Evolutionary conservation across 306 rosid genomes (phyloP), one percentile per base, ranked within the genome.

Genomic region (Cucurbita moschata): DNA sequence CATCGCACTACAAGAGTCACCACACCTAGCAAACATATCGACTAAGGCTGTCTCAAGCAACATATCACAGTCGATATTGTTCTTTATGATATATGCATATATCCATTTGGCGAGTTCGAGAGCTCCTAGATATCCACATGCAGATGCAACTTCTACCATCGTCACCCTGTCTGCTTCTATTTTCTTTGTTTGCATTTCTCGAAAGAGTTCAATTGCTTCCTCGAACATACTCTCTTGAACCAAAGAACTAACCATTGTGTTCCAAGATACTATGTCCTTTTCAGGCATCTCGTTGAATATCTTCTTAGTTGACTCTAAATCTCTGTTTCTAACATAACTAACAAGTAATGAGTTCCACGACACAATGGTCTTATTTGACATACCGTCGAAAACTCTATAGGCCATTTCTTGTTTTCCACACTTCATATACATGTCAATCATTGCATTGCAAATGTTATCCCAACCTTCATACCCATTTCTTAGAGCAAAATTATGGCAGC

Each of bases 401-500:
- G 89, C 96, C 43, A 82, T 72, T 72, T 81, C 87, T 65, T 81
- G 88, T 77, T 79, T 72, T 63, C 88, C 90, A 74, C 87, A 88
- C 82, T 82, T 88, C 96, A 89, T 87, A 76, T 88, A 92, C 95
- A 92, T 88, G 77, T 89, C 96, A 56, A 92, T 83, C 77, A 87
- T 71, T 65, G 90, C 89, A 18, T 92, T 92, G 72, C 82, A 80
- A 72, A 89, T 85, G 86, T 75, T 82, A 78, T 88, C 89, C 92
- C 88, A 86, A 65, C 76, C 73, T 76, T 85, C 95, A 18, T 85
- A 82, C 49, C 89, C 88, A 73, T 85, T 85, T 79, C 92, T 85
- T 38, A 88, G 76, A 79, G 80, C 89, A 79, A 81, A 89, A 79
- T 81, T 82, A 72, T 88, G 95, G 69, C 92, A 89, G 11, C 84